phyloP scores from a whole-genome alignment of 2,329 filamentous ascomycete species.

The Trichophyton equinum region DNA sequence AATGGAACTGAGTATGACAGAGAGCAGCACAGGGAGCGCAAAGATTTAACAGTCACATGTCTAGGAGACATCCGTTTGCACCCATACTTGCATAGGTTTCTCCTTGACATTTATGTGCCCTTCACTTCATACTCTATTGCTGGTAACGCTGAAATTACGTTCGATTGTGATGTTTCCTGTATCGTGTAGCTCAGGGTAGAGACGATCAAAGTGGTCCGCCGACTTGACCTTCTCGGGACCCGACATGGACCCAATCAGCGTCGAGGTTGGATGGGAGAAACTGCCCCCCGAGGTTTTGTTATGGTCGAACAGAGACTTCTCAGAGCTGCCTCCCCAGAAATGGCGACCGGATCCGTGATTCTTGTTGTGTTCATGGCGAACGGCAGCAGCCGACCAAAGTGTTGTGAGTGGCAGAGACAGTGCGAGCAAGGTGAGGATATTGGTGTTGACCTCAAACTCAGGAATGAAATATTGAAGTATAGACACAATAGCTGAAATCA shows the following conservation, averaged over 20 bases:
- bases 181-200: conserved; percentile 12
- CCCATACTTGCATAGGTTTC: background rate
- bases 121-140: conserved; percentile 4
- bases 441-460: conserved; percentile 42
- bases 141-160: conserved; percentile 12
- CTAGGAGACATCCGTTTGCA: background rate
- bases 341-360: conserved; percentile 2
- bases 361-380: conserved; percentile 16
- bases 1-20: background rate
- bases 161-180: conserved; percentile 8
- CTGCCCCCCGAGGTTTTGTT: background rate
- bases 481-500: conserved; percentile 45
- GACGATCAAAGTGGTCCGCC: conserved; percentile 8
- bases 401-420: conserved; percentile 54
- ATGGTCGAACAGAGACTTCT: background rate
- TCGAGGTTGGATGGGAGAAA: background rate
- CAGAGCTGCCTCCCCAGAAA: conserved; percentile 7
- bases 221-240: background rate
- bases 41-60: background rate
- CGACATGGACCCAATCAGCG: background rate
- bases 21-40: background rate
- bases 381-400: conserved; percentile 46
- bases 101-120: background rate
- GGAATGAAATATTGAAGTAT: conserved; percentile 42
- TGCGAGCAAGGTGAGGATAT: conserved; percentile 46